phyloP scores from a whole-genome alignment of 129 eudicot genomes.

The Cynara cardunculus region DNA sequence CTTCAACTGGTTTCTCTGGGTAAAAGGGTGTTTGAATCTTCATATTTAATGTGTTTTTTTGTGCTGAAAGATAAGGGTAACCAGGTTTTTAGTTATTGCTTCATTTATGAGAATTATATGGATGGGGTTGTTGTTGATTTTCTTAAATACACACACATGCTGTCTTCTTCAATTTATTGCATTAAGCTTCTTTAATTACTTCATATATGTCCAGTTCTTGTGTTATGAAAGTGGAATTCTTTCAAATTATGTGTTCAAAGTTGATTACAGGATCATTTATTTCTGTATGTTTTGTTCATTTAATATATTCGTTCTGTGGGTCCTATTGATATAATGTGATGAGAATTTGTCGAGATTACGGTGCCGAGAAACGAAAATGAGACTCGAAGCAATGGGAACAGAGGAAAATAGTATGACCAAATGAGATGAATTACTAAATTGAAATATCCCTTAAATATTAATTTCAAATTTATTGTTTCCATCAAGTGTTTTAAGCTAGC shows the following conservation, averaged over 20 bases:
- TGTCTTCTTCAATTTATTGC: background rate
- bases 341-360: background rate
- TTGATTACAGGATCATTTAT: background rate
- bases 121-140: conserved; percentile 4
- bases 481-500: background rate
- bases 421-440: background rate
- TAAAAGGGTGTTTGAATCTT: conserved; percentile 4
- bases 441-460: background rate
- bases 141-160: background rate
- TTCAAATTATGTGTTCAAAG: background rate
- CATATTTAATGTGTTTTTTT: background rate
- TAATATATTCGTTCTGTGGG: background rate
- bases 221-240: background rate
- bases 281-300: background rate
- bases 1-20: background rate
- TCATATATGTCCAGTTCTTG: background rate
- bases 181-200: background rate
- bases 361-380: background rate
- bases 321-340: background rate
- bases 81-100: background rate
- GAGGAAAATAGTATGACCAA: background rate
- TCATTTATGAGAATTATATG: background rate
- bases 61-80: background rate
- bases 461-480: background rate
- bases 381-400: background rate